Percentiles rank a stretch among this genome's conserved stretches.
phyloP scores from a whole-genome alignment of 371 early-diverging fungal genomes.

The Mucor indicus region DNA sequence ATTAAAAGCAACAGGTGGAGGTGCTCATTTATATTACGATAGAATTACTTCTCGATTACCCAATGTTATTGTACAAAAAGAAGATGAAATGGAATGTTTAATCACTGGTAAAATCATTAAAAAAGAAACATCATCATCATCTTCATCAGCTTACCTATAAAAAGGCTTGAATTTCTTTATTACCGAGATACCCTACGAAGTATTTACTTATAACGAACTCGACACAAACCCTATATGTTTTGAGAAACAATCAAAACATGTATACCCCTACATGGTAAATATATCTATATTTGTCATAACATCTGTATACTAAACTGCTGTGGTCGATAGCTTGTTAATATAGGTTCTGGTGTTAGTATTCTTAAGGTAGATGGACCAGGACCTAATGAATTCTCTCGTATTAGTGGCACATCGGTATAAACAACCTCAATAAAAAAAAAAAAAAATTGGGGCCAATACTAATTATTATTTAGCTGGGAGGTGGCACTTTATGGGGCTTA shows the following conservation, averaged over 20 bases:
- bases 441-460: not conserved
- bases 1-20: conserved; percentile 84
- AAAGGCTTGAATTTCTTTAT: conserved; percentile 90
- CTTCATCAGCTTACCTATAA: too few species aligned
- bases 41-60: conserved; percentile 43
- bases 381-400: conserved; percentile 74
- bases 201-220: conserved; percentile 83
- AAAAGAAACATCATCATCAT: too few species aligned
- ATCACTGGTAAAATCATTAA: conserved; percentile 60
- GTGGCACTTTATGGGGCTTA: conserved; percentile 96
- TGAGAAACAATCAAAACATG: conserved; percentile 66
- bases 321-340: conserved; percentile 76
- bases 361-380: conserved; percentile 71
- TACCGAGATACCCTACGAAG: conserved; percentile 91
- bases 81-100: conserved; percentile 87
- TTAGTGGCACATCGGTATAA: conserved; percentile 87
- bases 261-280: conserved; percentile 79
- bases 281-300: conserved; percentile 1
- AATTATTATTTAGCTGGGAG: conserved; percentile 67
- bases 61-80: conserved; percentile 68
- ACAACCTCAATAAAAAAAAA: not conserved
- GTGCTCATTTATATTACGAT: conserved; percentile 69
- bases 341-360: conserved; percentile 89
- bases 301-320: not conserved
- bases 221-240: conserved; percentile 75